Percentiles rank a stretch among this genome's conserved stretches.
phyloP scores from a whole-genome alignment of 192 early-diverging fungal genomes.

The Linnemannia schmuckeri region DNA sequence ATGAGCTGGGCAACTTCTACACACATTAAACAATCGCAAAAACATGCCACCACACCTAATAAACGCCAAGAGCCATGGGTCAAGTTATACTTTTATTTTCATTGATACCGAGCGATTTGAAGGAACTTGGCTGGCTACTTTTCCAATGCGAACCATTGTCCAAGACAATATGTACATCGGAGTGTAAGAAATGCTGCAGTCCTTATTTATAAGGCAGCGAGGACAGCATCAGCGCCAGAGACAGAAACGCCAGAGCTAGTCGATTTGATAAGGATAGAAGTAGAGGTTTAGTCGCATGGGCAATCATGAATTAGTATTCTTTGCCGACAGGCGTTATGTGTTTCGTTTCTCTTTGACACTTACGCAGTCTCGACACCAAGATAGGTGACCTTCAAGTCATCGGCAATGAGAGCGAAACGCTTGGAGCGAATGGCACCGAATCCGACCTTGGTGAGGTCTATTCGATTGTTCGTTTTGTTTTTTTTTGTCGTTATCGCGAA shows the following conservation, averaged over 20 bases:
- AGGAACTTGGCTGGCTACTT: background rate
- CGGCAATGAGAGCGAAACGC: conserved; percentile 79
- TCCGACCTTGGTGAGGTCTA: conserved; percentile 69
- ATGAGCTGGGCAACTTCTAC: conserved; percentile 48
- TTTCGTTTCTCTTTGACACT: background rate
- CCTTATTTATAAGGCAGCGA: conserved; percentile 59
- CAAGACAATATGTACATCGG: background rate
- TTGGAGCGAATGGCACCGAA: conserved; percentile 77
- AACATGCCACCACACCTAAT: background rate
- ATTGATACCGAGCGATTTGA: background rate
- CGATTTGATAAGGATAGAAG: background rate
- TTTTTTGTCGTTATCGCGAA: background rate
- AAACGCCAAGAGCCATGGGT: background rate
- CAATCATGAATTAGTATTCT: background rate
- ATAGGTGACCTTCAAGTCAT: conserved; percentile 80
- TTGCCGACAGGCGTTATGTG: no score
- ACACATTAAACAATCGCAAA: conserved; percentile 16
- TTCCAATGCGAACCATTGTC: background rate
- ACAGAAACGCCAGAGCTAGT: conserved; percentile 64
- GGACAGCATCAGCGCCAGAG: conserved; percentile 69
- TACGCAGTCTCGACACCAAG: conserved; percentile 75
- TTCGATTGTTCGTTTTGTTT: background rate
- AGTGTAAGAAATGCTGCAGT: background rate
- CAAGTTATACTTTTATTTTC: background rate
- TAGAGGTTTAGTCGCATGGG: background rate